A percentile compares a stretch with the other conserved stretches of the same genome.
Evolutionary conservation across 495 filamentous ascomycete species (phyloP).

Genomic region (Massariosphaeria phaeospora): DNA sequence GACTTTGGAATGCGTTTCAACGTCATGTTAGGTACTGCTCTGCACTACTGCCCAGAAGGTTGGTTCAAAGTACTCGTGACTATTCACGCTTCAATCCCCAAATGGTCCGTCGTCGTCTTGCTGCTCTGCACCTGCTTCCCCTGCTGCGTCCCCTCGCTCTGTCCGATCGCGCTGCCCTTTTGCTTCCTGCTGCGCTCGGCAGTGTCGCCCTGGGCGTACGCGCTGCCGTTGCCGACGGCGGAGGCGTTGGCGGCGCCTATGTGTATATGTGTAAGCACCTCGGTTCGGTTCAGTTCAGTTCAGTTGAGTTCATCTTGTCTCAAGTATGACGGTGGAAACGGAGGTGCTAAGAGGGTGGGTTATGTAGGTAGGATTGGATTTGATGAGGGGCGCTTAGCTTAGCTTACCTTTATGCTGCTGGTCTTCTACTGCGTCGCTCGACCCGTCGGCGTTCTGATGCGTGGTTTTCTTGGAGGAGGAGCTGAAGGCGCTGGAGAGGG

Average conservation of each 20-base stretch:
- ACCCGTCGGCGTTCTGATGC: slow-evolving; percentile 31
- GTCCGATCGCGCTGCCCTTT: slow-evolving; percentile 6
- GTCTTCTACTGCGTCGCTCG: slow-evolving; percentile 22
- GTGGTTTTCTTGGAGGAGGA: slow-evolving; percentile 38
- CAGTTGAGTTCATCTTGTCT: no score
- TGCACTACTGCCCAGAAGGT: background rate
- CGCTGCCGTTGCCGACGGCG: slow-evolving; percentile 5
- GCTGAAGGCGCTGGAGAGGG: slow-evolving; percentile 33
- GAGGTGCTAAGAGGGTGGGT: background rate
- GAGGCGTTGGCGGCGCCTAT: slow-evolving; percentile 2
- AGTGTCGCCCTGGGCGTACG: slow-evolving; percentile 9
- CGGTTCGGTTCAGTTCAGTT: no score
- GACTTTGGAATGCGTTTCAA: no score
- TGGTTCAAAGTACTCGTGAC: background rate
- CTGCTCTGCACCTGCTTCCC: slow-evolving; percentile 5
- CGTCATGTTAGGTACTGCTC: no score
- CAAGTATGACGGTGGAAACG: background rate
- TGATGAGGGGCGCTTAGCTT: background rate
- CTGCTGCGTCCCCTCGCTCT: background rate
- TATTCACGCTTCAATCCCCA: slow-evolving; percentile 26
- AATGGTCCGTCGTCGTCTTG: slow-evolving; percentile 25
- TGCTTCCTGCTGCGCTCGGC: slow-evolving; percentile 1
- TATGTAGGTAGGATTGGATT: background rate
- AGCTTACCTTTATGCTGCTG: slow-evolving; percentile 11
- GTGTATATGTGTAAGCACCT: no score